These are phyloP conservation scores for Ogataea trehalophila DNA, from an alignment of 805 yeast species.

Conservation along the genomic window DNA sequence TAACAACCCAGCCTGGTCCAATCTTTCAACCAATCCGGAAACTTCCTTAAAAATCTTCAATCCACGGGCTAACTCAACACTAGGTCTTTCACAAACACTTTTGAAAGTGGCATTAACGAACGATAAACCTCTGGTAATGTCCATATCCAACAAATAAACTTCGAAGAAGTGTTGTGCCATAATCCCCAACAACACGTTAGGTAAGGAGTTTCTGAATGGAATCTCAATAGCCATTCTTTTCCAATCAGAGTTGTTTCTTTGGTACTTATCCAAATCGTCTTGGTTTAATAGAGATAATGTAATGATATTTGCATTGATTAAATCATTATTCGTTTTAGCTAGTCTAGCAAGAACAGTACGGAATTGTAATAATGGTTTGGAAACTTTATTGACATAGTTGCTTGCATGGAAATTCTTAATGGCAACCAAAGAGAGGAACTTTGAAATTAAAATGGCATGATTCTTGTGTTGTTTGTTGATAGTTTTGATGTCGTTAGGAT, in stretches of 20 bases:
- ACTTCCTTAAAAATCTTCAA: conserved; percentile 24
- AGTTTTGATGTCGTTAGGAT: conserved; percentile 29
- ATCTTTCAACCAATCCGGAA: conserved; percentile 15
- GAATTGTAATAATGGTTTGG: conserved; percentile 59
- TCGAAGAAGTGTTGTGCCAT: conserved; percentile 52
- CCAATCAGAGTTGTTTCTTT: conserved; percentile 51
- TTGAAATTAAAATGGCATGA: conserved; percentile 39
- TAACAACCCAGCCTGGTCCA: conserved; percentile 16
- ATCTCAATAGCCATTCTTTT: conserved; percentile 44
- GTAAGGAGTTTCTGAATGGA: conserved; percentile 56
- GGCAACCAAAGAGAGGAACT: conserved; percentile 44
- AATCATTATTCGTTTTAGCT: conserved; percentile 44
- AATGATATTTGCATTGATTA: conserved; percentile 48
- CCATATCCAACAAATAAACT: conserved; percentile 13
- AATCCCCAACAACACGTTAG: conserved; percentile 62
- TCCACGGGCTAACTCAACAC: conserved; percentile 16
- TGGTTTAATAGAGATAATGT: conserved; percentile 47
- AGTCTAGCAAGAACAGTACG: conserved; percentile 59
- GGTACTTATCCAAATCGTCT: conserved; percentile 49
- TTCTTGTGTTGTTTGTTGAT: conserved; percentile 35
- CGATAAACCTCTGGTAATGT: conserved; percentile 10
- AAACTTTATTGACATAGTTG: conserved; percentile 65
- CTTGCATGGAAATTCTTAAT: conserved; percentile 44
- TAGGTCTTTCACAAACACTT: conserved; percentile 16
- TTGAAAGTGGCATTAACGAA: conserved; percentile 16